Base-by-base conservation (phyloP, 1,139 yeast species). In the Suhomyces wounanorum region DNA sequence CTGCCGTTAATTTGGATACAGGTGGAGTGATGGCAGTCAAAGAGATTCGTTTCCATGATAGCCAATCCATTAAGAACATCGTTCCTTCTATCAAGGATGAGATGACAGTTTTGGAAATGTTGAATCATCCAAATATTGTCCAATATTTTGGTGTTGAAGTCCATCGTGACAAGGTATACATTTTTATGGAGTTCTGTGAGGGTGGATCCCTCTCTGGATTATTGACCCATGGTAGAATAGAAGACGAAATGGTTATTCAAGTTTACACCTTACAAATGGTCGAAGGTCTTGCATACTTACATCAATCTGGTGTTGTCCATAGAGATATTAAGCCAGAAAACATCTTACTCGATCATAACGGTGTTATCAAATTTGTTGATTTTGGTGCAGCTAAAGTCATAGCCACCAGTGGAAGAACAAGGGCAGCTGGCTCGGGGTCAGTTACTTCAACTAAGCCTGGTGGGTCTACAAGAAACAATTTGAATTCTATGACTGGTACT, bases 11-110 rank as follows among this genome's bases (percentile, higher is more conserved):
- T 63, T 79, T 94, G 57, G 98, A 92, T 59, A 90, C 96, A 17
- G 98, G 98, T 63, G 96, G 95, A 45, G 89, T 92, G 2, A 85
- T 94, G 88, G 99, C 99, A 0, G 99, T 94, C 25, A 94, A 94
- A 66, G 99, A 94, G 67, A 92, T 94, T 54, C 81, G 91, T 55
- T 85, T 94, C 66, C 97, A 90, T 61, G 97, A 92, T 61, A 81
- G 91, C 40, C 96, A 89, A 62, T 84, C 96, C 0, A 86, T 92
- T 63, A 84, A 89, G 61, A 88, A 87, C 55, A 84, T 92, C 52
- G 91, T 92, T 45, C 96, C 96, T 42, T 84, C 91, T 4, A 89
- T 94, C 56, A 89, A 89, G 64, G 97, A 92, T 60, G 99, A 94
- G 66, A 94, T 94, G 98, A 88, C 96, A 0, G 97, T 94, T 3